A percentile compares a stretch with the other conserved stretches of the same genome.
Evolutionary conservation across 176 grass and related monocot genomes (phyloP).

Genomic region (Urochloa ruziziensis): DNA sequence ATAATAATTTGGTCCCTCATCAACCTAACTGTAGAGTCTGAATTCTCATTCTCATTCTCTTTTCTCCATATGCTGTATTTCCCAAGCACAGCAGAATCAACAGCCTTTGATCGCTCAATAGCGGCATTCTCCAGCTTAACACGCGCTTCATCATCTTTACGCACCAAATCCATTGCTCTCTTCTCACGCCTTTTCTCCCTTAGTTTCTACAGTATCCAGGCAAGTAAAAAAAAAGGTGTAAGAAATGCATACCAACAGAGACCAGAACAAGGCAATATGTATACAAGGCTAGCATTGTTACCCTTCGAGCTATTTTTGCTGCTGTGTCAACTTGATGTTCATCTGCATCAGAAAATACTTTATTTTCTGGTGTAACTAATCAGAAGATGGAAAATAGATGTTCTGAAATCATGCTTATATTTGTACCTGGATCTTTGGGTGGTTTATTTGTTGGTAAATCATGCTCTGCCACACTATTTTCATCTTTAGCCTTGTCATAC

Average conservation of each 20-base stretch:
- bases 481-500: slow-evolving; percentile 45
- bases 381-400: not conserved
- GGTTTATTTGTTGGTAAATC: slow-evolving; percentile 42
- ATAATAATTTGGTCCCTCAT: slow-evolving; percentile 99
- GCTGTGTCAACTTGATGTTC: slow-evolving; percentile 54
- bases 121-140: slow-evolving; percentile 88
- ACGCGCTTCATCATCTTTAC: slow-evolving; percentile 76
- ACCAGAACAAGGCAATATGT: slow-evolving; percentile 16
- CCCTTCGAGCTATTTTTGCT: slow-evolving; percentile 71
- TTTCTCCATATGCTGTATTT: slow-evolving; percentile 99
- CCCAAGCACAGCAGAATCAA: slow-evolving; percentile 91
- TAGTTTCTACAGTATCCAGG: slow-evolving; percentile 57
- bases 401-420: slow-evolving; percentile 29
- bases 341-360: slow-evolving; percentile 45
- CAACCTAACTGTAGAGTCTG: slow-evolving; percentile 92
- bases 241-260: not conserved
- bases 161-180: slow-evolving; percentile 73
- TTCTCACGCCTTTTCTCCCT: slow-evolving; percentile 87
- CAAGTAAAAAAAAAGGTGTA: slow-evolving; percentile 4
- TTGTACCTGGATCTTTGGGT: slow-evolving; percentile 57
- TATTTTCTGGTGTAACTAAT: not conserved
- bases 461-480: slow-evolving; percentile 44
- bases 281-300: slow-evolving; percentile 42
- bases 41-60: slow-evolving; percentile 92
- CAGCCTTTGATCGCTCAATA: slow-evolving; percentile 89